Evolutionary conservation across 2,329 filamentous ascomycete genomes (phyloP).

Genomic region (Claviceps sp.): DNA sequence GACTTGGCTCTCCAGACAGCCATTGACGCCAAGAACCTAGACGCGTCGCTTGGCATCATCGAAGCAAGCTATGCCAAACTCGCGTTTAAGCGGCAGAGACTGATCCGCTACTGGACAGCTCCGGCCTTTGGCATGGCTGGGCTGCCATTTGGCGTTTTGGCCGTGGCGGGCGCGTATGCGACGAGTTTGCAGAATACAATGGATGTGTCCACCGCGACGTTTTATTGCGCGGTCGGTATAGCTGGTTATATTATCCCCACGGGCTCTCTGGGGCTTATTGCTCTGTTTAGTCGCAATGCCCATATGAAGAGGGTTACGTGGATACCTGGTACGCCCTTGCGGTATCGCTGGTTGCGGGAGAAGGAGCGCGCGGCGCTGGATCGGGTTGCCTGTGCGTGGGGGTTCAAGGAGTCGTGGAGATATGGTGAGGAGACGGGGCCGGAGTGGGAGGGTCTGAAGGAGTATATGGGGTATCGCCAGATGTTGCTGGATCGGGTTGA

Average conservation of each 20-base stretch:
- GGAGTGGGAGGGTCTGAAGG: constrained; percentile 76
- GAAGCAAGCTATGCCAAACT: constrained; percentile 53
- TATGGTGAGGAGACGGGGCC: constrained; percentile 82
- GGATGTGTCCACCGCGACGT: constrained; percentile 60
- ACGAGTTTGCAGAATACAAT: constrained; percentile 49
- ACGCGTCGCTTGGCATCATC: constrained; percentile 63
- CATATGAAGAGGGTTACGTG: constrained; percentile 92
- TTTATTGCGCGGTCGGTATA: constrained; percentile 66
- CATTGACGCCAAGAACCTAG: constrained; percentile 64
- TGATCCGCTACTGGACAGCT: constrained; percentile 48
- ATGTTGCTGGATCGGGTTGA: constrained; percentile 87
- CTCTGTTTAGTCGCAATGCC: constrained; percentile 78
- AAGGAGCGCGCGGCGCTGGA: constrained; percentile 83
- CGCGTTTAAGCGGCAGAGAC: constrained; percentile 54
- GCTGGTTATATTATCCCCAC: constrained; percentile 75
- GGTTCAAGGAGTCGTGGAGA: constrained; percentile 68
- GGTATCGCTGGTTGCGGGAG: constrained; percentile 75
- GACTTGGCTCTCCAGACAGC: constrained; percentile 65
- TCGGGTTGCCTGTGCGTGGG: constrained; percentile 77
- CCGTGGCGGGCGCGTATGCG: constrained; percentile 43
- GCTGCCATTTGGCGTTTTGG: constrained; percentile 56
- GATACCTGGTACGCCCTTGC: constrained; percentile 67
- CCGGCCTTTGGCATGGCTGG: constrained; percentile 44
- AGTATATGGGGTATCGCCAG: constrained; percentile 68
- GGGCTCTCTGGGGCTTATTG: constrained; percentile 68